These are phyloP conservation scores for Lecanicillium sp. DNA, from an alignment of 2,329 filamentous ascomycete species.

Conservation along the genomic window DNA sequence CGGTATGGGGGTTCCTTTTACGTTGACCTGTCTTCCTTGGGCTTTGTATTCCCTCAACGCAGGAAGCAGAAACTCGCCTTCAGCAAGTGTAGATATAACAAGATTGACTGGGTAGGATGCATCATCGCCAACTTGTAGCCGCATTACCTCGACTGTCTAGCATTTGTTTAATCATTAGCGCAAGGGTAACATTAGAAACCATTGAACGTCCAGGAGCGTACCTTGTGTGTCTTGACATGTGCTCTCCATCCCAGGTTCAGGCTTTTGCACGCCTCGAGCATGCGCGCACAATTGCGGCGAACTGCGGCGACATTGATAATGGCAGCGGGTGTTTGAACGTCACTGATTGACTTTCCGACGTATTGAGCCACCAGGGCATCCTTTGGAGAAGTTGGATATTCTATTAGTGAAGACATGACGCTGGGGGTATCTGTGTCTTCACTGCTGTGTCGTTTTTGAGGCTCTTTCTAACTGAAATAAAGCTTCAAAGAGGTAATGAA, in stretches of 20 bases:
- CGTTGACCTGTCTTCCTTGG: constrained; percentile 48
- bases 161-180: constrained; percentile 1
- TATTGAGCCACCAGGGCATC: constrained; percentile 15
- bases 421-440: neutral
- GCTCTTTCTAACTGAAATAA: no score
- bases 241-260: constrained; percentile 61
- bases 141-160: constrained; percentile 57
- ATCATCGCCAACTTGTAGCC: constrained; percentile 58
- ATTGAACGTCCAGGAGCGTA: constrained; percentile 19
- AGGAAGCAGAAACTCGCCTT: constrained; percentile 59
- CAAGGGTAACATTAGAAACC: neutral
- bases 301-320: constrained; percentile 62
- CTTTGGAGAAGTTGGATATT: constrained; percentile 16
- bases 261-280: constrained; percentile 54
- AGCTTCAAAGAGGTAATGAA: neutral
- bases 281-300: constrained; percentile 58
- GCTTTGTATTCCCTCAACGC: constrained; percentile 50
- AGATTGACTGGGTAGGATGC: constrained; percentile 44
- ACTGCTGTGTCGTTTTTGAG: neutral
- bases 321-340: constrained; percentile 57
- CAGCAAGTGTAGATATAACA: constrained; percentile 65
- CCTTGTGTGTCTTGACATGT: constrained; percentile 81
- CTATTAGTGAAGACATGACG: constrained; percentile 13
- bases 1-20: constrained; percentile 23
- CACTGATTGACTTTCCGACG: constrained; percentile 50